A percentile compares a stretch with the other conserved stretches of the same genome.
phyloP scores from a whole-genome alignment of 2,329 filamentous ascomycete species.

The Whalleya microplaca region DNA sequence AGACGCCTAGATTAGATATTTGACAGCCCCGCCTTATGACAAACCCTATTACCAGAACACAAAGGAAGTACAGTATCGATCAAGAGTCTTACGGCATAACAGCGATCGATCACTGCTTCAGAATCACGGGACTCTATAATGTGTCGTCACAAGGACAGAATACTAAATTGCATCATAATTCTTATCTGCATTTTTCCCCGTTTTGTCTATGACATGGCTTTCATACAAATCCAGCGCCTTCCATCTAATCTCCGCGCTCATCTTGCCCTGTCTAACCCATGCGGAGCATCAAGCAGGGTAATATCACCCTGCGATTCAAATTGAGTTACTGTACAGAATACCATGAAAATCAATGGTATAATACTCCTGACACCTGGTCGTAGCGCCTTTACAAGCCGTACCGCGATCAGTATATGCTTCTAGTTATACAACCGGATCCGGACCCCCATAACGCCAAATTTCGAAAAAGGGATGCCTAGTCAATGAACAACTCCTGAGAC shows the following conservation, averaged over 20 bases:
- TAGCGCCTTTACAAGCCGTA: constrained; percentile 16
- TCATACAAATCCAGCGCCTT: constrained; percentile 12
- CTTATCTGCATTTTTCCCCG: not conserved
- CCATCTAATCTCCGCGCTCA: constrained; percentile 15
- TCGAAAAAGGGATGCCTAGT: constrained; percentile 17
- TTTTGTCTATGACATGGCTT: constrained; percentile 20
- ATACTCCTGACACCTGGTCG: not conserved
- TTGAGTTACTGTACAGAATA: too few relatives aligned
- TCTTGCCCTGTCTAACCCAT: not conserved
- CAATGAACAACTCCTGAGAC: constrained; percentile 6
- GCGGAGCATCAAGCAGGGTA: too few relatives aligned
- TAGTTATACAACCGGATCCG: constrained; percentile 34
- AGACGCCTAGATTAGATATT: too few relatives aligned
- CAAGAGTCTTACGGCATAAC: too few relatives aligned
- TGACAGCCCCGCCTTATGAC: too few relatives aligned
- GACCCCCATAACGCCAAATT: constrained; percentile 32
- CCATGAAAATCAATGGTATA: constrained; percentile 3
- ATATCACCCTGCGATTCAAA: too few relatives aligned
- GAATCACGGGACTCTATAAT: too few relatives aligned
- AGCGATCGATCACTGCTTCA: too few relatives aligned
- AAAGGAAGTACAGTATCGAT: too few relatives aligned
- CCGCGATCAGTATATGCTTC: constrained; percentile 34
- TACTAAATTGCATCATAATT: not conserved
- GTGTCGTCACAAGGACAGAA: too few relatives aligned
- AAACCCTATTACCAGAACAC: too few relatives aligned